Evolutionary conservation across 2,329 filamentous ascomycete genomes (phyloP).

Genomic region (Pseudogymnoascus sp.): DNA sequence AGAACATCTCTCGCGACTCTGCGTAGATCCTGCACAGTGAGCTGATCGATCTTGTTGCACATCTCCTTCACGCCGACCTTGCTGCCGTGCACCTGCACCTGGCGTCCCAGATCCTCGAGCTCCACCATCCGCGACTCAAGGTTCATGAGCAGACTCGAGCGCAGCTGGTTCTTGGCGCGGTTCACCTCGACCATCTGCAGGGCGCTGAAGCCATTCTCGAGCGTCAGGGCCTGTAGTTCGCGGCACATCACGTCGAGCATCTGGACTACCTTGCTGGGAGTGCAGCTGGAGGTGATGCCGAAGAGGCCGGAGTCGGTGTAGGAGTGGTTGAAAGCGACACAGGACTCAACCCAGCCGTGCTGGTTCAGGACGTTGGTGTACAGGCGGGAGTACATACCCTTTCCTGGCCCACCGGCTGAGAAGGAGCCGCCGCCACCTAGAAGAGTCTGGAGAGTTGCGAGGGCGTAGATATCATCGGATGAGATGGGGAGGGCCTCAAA

Average conservation of each 20-base stretch:
- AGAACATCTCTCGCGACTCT: constrained; percentile 75
- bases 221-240: constrained; percentile 71
- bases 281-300: constrained; percentile 82
- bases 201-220: constrained; percentile 65
- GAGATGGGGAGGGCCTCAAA: constrained; percentile 91
- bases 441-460: constrained; percentile 90
- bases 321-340: constrained; percentile 92
- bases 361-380: constrained; percentile 98
- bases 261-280: constrained; percentile 65
- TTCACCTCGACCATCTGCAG: constrained; percentile 73
- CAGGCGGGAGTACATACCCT: constrained; percentile 97
- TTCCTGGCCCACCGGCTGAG: constrained; percentile 90
- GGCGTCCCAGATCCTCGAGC: constrained; percentile 87
- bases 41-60: constrained; percentile 75
- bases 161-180: constrained; percentile 93
- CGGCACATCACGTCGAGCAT: constrained; percentile 97
- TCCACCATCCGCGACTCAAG: constrained; percentile 96
- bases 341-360: constrained; percentile 94
- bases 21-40: constrained; percentile 74
- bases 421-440: constrained; percentile 95
- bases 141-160: constrained; percentile 90
- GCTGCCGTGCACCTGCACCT: constrained; percentile 92
- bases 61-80: constrained; percentile 92
- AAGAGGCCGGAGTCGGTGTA: constrained; percentile 96
- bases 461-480: constrained; percentile 88